phyloP scores from a whole-genome alignment of 129 eudicot species.

The Flaveria ramosissima region DNA sequence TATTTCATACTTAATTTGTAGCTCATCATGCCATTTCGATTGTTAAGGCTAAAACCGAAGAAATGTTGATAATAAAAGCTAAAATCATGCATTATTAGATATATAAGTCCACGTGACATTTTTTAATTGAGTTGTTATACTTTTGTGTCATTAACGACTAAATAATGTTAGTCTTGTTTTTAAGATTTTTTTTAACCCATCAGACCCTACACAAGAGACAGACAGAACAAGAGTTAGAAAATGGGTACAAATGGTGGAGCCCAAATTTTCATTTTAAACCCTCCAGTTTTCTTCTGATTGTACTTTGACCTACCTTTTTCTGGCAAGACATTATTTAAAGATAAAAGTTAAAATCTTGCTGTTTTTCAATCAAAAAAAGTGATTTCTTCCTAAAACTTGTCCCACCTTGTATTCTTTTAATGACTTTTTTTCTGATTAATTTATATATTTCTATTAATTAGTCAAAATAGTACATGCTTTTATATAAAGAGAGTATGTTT shows the following conservation, averaged over 20 bases:
- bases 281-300: slow-evolving; percentile 28
- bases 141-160: no score
- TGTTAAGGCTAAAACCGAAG: no score
- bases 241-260: slow-evolving; percentile 37
- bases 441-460: not conserved
- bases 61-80: no score
- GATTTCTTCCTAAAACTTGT: slow-evolving; percentile 30
- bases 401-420: slow-evolving; percentile 13
- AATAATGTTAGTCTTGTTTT: no score
- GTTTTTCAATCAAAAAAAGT: slow-evolving; percentile 34
- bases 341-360: slow-evolving; percentile 26
- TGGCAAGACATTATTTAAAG: slow-evolving; percentile 27
- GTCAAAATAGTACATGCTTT: no score
- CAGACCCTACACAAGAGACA: slow-evolving; percentile 9
- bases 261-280: slow-evolving; percentile 27
- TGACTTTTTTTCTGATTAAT: not conserved
- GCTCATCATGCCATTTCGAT: no score
- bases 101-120: no score
- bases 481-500: no score
- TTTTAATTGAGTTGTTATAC: no score
- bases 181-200: no score
- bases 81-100: no score
- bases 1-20: no score
- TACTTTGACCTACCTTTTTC: slow-evolving; percentile 27
- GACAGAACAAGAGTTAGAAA: slow-evolving; percentile 4